Evolutionary conservation across 768 basidiomycete genomes (phyloP).

Genomic region (Sporobolomyces pararoseus): DNA sequence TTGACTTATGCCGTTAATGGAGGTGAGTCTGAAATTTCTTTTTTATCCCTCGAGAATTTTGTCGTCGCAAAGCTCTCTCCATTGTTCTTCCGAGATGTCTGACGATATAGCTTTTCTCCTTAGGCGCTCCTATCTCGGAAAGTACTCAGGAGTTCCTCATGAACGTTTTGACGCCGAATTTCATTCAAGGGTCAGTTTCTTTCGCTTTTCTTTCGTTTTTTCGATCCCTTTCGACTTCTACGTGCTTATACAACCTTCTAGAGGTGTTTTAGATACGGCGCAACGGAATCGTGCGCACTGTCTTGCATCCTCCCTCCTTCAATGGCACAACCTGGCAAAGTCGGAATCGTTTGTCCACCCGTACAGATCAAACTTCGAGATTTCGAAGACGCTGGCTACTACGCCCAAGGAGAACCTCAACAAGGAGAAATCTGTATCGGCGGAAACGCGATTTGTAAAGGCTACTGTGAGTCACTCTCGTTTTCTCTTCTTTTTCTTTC

Average conservation of each 20-base stretch:
- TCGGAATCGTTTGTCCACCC: conserved; percentile 82
- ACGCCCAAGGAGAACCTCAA: conserved; percentile 60
- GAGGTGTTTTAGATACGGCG: background rate
- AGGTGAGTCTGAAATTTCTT: conserved; percentile 57
- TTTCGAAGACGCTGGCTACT: conserved; percentile 78
- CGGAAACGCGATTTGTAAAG: conserved; percentile 80
- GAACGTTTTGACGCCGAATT: conserved; percentile 64
- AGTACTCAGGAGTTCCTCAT: conserved; percentile 89
- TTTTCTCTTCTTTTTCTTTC: background rate
- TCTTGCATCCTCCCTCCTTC: conserved; percentile 73
- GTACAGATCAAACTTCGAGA: conserved; percentile 82
- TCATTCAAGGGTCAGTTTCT: conserved; percentile 73
- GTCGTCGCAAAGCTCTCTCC: too few relatives aligned
- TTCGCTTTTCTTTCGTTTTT: background rate
- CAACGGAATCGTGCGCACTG: background rate
- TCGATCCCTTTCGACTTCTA: too few relatives aligned
- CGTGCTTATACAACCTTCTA: too few relatives aligned
- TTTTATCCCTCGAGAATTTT: too few relatives aligned
- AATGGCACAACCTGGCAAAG: conserved; percentile 65
- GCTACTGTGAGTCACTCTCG: conserved; percentile 61
- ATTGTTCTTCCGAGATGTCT: too few relatives aligned
- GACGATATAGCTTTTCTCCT: too few relatives aligned
- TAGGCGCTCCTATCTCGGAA: conserved; percentile 64
- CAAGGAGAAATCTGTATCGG: conserved; percentile 87
- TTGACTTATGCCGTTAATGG: conserved; percentile 72